These are phyloP conservation scores for Aschersonia sp. DNA, from an alignment of 2,329 filamentous ascomycete genomes.

Conservation along the genomic window DNA sequence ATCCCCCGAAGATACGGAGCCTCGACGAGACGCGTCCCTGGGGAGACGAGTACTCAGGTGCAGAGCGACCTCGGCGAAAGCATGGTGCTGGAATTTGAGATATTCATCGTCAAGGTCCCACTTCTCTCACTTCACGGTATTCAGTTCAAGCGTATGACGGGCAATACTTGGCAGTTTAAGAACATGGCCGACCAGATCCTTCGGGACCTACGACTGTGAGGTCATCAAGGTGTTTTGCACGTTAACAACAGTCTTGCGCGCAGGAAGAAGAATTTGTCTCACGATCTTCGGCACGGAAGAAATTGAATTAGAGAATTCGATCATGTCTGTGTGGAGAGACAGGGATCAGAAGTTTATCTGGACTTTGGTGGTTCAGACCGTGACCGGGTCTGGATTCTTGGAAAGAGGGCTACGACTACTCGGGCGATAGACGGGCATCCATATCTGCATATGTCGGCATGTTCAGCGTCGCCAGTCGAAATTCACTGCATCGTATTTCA, in stretches of 20 bases:
- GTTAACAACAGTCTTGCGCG: too few relatives aligned
- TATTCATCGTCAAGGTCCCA: conserved; percentile 94
- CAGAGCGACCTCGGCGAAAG: conserved; percentile 77
- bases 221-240: neutral
- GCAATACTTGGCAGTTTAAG: conserved; percentile 97
- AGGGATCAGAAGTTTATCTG: neutral
- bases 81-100: conserved; percentile 82
- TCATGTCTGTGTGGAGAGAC: neutral
- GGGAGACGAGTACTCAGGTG: conserved; percentile 84
- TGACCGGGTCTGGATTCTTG: neutral
- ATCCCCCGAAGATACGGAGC: conserved; percentile 36
- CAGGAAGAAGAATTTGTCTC: too few relatives aligned
- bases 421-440: neutral
- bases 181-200: conserved; percentile 95
- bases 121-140: conserved; percentile 86
- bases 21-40: conserved; percentile 45
- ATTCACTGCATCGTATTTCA: too few relatives aligned
- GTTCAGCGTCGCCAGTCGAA: conserved; percentile 5
- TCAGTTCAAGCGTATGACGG: conserved; percentile 92
- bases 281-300: too few relatives aligned
- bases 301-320: neutral
- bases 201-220: conserved; percentile 64
- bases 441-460: conserved; percentile 8
- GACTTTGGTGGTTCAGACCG: neutral
- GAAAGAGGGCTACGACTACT: neutral